A percentile compares a stretch with the other conserved stretches of the same genome.
Conservation (phyloP, 208 protist species). For the Trypanosoma cruzi region DNA sequence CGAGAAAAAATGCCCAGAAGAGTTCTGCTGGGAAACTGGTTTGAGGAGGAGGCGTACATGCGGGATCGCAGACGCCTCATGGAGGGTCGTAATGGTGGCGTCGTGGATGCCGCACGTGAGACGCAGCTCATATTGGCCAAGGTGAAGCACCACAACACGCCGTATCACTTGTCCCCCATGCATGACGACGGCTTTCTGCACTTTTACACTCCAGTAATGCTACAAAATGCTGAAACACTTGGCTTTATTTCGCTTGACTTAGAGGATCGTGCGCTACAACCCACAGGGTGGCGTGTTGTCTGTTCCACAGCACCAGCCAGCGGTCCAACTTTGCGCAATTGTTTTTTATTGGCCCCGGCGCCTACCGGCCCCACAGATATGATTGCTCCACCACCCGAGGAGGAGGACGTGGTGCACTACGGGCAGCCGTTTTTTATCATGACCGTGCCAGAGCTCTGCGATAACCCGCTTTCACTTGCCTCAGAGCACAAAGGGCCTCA, state of each 20-base stretch:
- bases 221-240: constrained; percentile 79
- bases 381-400: constrained; percentile 67
- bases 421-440: constrained; percentile 88
- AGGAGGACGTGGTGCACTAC: constrained; percentile 90
- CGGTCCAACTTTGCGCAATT: constrained; percentile 72
- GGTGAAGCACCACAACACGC: constrained; percentile 80
- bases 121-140: constrained; percentile 73
- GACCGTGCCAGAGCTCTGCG: constrained; percentile 70
- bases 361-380: constrained; percentile 70
- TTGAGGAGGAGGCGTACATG: constrained; percentile 83
- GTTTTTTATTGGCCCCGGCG: constrained; percentile 68
- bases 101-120: constrained; percentile 60
- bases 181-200: constrained; percentile 68
- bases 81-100: constrained; percentile 56
- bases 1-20: constrained; percentile 64
- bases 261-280: constrained; percentile 53
- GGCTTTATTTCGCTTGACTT: constrained; percentile 86
- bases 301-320: constrained; percentile 52
- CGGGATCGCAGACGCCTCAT: constrained; percentile 74
- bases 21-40: constrained; percentile 84
- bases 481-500: constrained; percentile 69
- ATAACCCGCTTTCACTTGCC: constrained; percentile 71
- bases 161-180: constrained; percentile 49
- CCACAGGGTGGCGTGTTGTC: constrained; percentile 71
- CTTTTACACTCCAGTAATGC: constrained; percentile 79